A percentile compares a stretch with the other conserved stretches of the same genome.
phyloP scores from a whole-genome alignment of 768 basidiomycete genomes.

The Macrolepiota albuminosa region DNA sequence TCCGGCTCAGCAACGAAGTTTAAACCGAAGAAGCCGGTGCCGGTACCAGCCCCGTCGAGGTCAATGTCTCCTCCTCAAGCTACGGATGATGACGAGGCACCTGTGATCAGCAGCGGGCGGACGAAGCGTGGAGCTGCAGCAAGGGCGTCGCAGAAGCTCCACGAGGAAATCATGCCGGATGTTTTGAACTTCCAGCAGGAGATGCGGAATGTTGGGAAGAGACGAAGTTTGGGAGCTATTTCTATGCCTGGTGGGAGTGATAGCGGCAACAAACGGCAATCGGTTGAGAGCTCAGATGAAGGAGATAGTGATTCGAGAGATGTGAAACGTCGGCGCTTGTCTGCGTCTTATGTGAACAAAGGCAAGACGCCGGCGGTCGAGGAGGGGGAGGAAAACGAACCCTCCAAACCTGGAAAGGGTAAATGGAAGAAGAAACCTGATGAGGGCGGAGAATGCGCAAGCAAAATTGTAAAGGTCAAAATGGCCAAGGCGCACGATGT shows the following conservation, averaged over 20 bases:
- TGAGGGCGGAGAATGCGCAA: constrained; percentile 9
- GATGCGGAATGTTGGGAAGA: constrained; percentile 40
- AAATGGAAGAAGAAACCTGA: constrained; percentile 21
- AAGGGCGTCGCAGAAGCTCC: constrained; percentile 47
- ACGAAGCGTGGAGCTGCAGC: constrained; percentile 38
- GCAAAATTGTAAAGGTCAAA: constrained; percentile 8
- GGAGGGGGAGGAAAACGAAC: constrained; percentile 8
- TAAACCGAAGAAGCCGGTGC: constrained; percentile 9
- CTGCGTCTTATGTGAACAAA: constrained; percentile 12
- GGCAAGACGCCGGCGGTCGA: constrained; percentile 8
- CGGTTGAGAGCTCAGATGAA: constrained; percentile 5
- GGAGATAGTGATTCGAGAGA: constrained; percentile 6
- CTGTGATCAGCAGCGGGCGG: constrained; percentile 11
- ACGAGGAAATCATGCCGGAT: constrained; percentile 75
- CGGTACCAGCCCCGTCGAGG: not conserved
- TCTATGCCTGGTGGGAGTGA: constrained; percentile 11
- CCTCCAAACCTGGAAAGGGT: constrained; percentile 11
- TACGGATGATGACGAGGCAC: constrained; percentile 7
- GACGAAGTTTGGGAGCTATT: constrained; percentile 26
- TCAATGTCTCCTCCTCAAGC: constrained; percentile 13
- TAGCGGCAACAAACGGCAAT: constrained; percentile 13
- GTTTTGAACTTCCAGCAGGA: constrained; percentile 66
- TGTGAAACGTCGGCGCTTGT: constrained; percentile 9
- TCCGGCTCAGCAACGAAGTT: constrained; percentile 9
- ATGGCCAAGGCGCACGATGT: constrained; percentile 15